A percentile compares a stretch with the other conserved stretches of the same genome.
These are phyloP conservation scores for Fusarium virguliforme DNA, from an alignment of 2,329 filamentous ascomycete genomes.

Conservation along the genomic window DNA sequence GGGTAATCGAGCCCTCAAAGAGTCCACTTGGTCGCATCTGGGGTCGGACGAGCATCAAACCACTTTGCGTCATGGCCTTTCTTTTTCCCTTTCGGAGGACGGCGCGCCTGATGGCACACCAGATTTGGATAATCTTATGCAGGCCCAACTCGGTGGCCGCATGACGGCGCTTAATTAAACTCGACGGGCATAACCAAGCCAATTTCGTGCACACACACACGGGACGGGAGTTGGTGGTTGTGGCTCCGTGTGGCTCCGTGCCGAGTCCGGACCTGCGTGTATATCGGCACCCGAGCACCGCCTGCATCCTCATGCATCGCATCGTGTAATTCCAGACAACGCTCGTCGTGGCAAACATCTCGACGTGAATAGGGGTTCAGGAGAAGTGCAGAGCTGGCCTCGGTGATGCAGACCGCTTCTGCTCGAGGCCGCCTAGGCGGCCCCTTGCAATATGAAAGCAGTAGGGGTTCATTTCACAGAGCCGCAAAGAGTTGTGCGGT, in stretches of 20 bases:
- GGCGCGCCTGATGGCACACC: constrained; percentile 41
- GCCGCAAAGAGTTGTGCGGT: constrained; percentile 50
- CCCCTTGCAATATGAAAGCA: constrained; percentile 47
- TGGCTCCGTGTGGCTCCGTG: constrained; percentile 5
- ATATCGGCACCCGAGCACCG: constrained; percentile 26
- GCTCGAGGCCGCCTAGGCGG: constrained; percentile 40
- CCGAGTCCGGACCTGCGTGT: constrained; percentile 10
- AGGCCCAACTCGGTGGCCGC: constrained; percentile 26
- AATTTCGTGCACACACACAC: constrained; percentile 19
- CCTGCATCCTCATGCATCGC: constrained; percentile 6
- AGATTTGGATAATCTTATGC: constrained; percentile 35
- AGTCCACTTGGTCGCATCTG: constrained; percentile 44
- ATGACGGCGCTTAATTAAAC: constrained; percentile 33
- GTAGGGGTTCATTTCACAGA: constrained; percentile 51
- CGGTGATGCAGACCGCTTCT: constrained; percentile 34
- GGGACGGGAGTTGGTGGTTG: constrained; percentile 22
- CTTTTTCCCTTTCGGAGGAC: constrained; percentile 40
- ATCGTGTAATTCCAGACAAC: constrained; percentile 39
- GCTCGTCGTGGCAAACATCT: constrained; percentile 13
- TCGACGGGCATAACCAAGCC: constrained; percentile 8
- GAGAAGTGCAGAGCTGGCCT: constrained; percentile 25
- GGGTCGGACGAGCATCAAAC: constrained; percentile 39
- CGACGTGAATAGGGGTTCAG: constrained; percentile 40
- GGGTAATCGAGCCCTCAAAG: constrained; percentile 44
- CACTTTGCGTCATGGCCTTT: constrained; percentile 46